Percentiles rank a stretch among this genome's conserved stretches.
These are phyloP conservation scores for Scutellaria galericulata DNA, from an alignment of 257 asterid species.

Conservation along the genomic window DNA sequence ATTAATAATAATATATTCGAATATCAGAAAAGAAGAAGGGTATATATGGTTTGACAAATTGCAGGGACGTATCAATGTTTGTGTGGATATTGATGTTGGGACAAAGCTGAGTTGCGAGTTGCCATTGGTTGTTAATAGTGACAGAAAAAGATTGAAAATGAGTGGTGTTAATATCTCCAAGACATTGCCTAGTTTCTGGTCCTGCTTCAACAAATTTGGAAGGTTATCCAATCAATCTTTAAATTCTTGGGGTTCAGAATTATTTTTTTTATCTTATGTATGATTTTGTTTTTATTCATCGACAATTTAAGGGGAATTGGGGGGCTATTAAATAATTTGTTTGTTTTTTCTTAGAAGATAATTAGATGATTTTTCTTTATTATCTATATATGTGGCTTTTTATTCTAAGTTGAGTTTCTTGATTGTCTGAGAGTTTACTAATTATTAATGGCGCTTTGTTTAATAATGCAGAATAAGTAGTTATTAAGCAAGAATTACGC, in stretches of 20 bases:
- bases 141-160: conserved; percentile 26
- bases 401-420: too few species aligned
- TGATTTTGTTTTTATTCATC: too few species aligned
- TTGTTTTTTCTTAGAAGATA: too few species aligned
- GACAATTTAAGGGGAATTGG: too few species aligned
- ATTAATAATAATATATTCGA: conserved; percentile 10
- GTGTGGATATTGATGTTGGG: conserved; percentile 24
- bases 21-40: conserved; percentile 1
- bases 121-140: conserved; percentile 37
- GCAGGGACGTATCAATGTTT: background rate
- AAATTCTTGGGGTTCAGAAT: too few species aligned
- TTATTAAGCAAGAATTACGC: conserved; percentile 7
- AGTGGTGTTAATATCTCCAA: conserved; percentile 19
- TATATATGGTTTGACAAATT: conserved; percentile 13
- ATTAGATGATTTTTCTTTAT: too few species aligned
- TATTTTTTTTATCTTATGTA: too few species aligned
- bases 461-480: conserved; percentile 1
- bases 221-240: too few species aligned
- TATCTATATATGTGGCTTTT: too few species aligned
- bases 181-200: conserved; percentile 5
- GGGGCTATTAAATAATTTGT: too few species aligned
- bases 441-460: background rate
- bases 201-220: background rate
- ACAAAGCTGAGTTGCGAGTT: conserved; percentile 24
- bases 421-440: background rate